phyloP scores from a whole-genome alignment of 1,284 basidiomycete genomes.

The Ustilago crameri region DNA sequence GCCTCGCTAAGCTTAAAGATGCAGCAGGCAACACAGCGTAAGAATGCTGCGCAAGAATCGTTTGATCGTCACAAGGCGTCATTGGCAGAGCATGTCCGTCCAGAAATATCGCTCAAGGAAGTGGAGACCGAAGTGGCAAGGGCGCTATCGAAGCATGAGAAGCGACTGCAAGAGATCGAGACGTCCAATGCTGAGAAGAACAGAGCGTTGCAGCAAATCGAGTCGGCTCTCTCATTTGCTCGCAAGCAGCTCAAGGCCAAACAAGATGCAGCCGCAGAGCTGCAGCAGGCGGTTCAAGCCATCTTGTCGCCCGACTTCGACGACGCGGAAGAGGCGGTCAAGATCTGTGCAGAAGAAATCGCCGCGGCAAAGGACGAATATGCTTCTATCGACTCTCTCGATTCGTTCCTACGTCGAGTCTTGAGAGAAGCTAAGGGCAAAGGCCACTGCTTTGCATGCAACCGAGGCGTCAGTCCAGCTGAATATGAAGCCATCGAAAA shows the following conservation, averaged over 20 bases:
- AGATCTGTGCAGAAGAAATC: conserved; percentile 73
- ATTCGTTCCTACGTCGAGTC: conserved; percentile 75
- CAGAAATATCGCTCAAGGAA: conserved; percentile 74
- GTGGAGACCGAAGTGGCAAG: conserved; percentile 80
- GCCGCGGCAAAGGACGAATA: conserved; percentile 56
- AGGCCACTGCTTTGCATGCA: conserved; percentile 81
- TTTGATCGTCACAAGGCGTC: conserved; percentile 72
- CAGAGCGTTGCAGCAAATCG: conserved; percentile 51
- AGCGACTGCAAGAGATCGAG: conserved; percentile 40
- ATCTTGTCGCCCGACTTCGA: conserved; percentile 69
- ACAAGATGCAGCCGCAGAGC: conserved; percentile 59
- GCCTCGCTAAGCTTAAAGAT: conserved; percentile 81
- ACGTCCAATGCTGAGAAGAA: conserved; percentile 36
- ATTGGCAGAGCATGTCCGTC: conserved; percentile 76
- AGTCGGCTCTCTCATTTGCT: conserved; percentile 53
- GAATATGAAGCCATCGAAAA: conserved; percentile 71
- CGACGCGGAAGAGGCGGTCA: conserved; percentile 74
- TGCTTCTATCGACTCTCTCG: conserved; percentile 63
- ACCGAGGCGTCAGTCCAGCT: conserved; percentile 75
- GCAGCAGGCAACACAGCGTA: conserved; percentile 25
- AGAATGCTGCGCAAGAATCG: conserved; percentile 31
- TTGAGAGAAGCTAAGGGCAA: conserved; percentile 75
- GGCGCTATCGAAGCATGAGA: conserved; percentile 67
- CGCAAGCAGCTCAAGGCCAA: conserved; percentile 74
- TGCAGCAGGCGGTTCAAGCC: conserved; percentile 72